phyloP scores from a whole-genome alignment of 2,329 filamentous ascomycete species.

The Aspergillus flavus region DNA sequence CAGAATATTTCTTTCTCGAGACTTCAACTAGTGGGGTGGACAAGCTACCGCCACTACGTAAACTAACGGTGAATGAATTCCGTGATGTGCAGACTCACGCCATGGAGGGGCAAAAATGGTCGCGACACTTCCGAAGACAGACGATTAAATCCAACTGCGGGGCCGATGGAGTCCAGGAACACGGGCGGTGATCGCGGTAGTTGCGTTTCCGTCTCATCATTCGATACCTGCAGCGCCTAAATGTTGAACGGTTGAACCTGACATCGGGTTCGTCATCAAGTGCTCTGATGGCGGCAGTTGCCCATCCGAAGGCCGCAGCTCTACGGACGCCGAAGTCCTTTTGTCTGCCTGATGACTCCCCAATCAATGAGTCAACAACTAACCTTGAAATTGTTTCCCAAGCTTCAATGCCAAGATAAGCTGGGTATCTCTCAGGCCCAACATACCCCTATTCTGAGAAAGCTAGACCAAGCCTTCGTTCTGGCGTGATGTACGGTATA shows the following conservation, averaged over 20 bases:
- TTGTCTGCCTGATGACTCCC: background rate
- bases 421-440: background rate
- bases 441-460: background rate
- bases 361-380: background rate
- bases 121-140: constrained; percentile 1
- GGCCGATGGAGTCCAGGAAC: constrained; percentile 3
- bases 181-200: constrained; percentile 10
- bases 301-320: constrained; percentile 11
- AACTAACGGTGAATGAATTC: background rate
- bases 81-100: constrained; percentile 7
- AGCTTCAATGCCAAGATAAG: background rate
- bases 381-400: background rate
- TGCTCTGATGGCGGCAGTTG: constrained; percentile 16
- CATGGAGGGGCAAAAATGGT: constrained; percentile 7
- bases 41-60: background rate
- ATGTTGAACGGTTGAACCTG: background rate
- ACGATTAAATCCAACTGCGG: background rate
- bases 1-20: no score
- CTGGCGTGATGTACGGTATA: background rate
- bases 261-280: constrained; percentile 8
- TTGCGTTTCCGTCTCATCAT: constrained; percentile 8
- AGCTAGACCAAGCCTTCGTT: background rate
- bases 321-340: background rate
- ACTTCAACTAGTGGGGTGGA: background rate
- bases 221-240: background rate